A percentile compares a stretch with the other conserved stretches of the same genome.
Conservation (phyloP, 139 green algal genomes). For the Tetradesmus lagerheimii region DNA sequence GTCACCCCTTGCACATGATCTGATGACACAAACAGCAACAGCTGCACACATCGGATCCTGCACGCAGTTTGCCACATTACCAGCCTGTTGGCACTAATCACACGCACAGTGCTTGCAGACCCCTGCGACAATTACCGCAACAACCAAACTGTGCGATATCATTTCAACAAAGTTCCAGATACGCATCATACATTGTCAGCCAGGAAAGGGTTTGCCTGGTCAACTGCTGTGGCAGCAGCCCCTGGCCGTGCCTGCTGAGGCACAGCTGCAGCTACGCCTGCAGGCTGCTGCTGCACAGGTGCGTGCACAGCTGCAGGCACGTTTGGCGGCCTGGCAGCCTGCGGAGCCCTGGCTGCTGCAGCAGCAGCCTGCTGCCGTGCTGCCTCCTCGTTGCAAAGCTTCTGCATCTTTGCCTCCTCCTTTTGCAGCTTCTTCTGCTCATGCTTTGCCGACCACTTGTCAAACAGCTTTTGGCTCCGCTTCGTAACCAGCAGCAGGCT, state of each 20-base stretch:
- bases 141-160: too few relatives aligned
- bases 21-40: too few relatives aligned
- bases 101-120: too few relatives aligned
- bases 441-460: constrained; percentile 19
- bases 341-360: not conserved
- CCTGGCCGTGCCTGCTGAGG: not conserved
- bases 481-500: not conserved
- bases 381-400: not conserved
- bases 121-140: too few relatives aligned
- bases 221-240: not conserved
- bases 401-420: not conserved
- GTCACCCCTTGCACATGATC: too few relatives aligned
- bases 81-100: too few relatives aligned
- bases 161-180: too few relatives aligned
- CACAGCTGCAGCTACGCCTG: not conserved
- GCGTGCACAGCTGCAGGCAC: not conserved
- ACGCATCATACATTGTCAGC: not conserved
- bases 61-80: too few relatives aligned
- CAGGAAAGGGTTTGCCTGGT: not conserved
- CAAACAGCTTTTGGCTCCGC: constrained; percentile 19
- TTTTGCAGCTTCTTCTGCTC: not conserved
- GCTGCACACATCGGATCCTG: too few relatives aligned
- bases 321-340: not conserved
- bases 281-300: not conserved
- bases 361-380: not conserved